Evolutionary conservation across 2,329 filamentous ascomycete genomes (phyloP).

Genomic region (Phialophora verrucosa): DNA sequence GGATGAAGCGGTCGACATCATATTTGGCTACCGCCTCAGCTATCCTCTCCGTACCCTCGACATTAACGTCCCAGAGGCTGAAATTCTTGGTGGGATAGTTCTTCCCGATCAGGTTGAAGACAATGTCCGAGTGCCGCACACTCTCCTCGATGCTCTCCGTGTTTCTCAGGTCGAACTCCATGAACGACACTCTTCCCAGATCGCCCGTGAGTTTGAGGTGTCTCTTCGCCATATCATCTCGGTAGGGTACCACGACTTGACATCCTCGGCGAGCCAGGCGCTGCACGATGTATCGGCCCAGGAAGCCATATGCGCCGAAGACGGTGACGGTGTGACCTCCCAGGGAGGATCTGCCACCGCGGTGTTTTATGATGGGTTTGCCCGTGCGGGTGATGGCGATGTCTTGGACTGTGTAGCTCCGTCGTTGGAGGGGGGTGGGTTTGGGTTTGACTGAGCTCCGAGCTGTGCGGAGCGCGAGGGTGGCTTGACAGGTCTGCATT

Average conservation of each 20-base stretch:
- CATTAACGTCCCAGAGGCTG: conserved; percentile 85
- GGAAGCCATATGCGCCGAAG: conserved; percentile 94
- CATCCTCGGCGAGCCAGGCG: conserved; percentile 90
- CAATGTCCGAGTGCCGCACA: conserved; percentile 94
- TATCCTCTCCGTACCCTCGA: conserved; percentile 91
- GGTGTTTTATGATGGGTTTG: conserved; percentile 87
- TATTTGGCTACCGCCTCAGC: conserved; percentile 95
- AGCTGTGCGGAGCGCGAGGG: conserved; percentile 56
- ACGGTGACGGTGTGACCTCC: conserved; percentile 93
- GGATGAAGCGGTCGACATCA: conserved; percentile 94
- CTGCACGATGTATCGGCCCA: conserved; percentile 97
- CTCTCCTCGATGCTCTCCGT: conserved; percentile 95
- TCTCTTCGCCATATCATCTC: conserved; percentile 97
- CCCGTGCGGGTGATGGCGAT: conserved; percentile 92
- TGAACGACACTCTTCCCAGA: conserved; percentile 84
- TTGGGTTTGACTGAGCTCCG: conserved; percentile 28
- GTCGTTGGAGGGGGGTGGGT: conserved; percentile 48
- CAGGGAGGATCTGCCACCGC: conserved; percentile 82
- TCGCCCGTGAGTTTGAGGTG: conserved; percentile 97
- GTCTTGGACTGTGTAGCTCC: conserved; percentile 67
- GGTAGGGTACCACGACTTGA: conserved; percentile 89
- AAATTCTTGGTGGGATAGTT: conserved; percentile 99
- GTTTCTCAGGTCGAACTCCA: conserved; percentile 94
- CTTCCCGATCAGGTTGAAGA: conserved; percentile 93
- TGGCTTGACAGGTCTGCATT: conserved; percentile 42